Base-by-base conservation (phyloP, 305 asterid species). In the Lippia alba region DNA sequence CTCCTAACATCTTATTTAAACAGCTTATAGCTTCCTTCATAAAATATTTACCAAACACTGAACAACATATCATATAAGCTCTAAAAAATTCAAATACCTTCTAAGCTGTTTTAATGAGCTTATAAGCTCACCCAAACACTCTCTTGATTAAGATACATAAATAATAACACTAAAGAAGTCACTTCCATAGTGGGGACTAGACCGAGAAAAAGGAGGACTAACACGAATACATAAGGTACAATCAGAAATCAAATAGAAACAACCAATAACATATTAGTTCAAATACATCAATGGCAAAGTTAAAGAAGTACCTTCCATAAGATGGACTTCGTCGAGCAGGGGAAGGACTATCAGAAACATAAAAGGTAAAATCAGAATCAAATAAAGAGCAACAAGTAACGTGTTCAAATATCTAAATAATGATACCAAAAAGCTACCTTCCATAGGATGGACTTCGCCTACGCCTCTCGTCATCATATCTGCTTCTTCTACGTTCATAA, bases 361-460 rank as follows among this genome's bases (percentile, higher is more conserved):
- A 50, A 66, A 62, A 44, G 65, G 6, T 15, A 55, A 53, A 19
- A 73, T 75, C 64, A 79, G 64, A 40, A 59, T 24, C 30, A 24
- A 24, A 24, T 24, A 24, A 24, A 24, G 30, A 79, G 56, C 17
- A 63, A 62, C 11, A 15, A 18, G 44, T 32, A 5, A 12, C 15
- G 50, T 5, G 12, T 15, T 12, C 30, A 50, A 36, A 20, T 7
- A 58, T 5, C 11, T 46, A 17, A 32, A 71, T 1, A 20, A 58
- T 18, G 49, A 56, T n/a, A 17, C 33, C 18, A 53, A 46, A 12
- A 33, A 24, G 30, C 30, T 82, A 94, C 97, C 96, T 91, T 75
- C 78, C 94, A 80, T 79, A 69, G 71, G 97, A 94, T 59, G 81
- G 92, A 66, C 94, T 94, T 49, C 83, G 79, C 75, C 96, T 86